phyloP scores from a whole-genome alignment of 495 filamentous ascomycete species.

The Aspergillus sparsus region DNA sequence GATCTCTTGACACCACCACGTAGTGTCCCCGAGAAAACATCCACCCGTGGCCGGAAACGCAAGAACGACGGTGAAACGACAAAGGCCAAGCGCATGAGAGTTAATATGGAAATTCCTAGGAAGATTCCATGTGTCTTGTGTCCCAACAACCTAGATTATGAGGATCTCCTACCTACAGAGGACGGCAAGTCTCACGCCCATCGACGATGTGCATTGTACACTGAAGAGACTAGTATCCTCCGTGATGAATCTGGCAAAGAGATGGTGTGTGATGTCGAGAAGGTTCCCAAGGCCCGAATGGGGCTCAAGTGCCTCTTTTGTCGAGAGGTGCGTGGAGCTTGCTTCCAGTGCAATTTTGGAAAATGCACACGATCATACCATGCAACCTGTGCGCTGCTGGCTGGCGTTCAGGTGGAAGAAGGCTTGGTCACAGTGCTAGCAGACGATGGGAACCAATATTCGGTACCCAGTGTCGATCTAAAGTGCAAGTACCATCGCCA shows the following conservation, averaged over 20 bases:
- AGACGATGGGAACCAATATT: constrained; percentile 89
- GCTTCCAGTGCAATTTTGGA: constrained; percentile 95
- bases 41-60: constrained; percentile 60
- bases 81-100: constrained; percentile 72
- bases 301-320: constrained; percentile 95
- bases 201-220: constrained; percentile 84
- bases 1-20: constrained; percentile 80
- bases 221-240: constrained; percentile 85
- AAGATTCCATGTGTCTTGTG: constrained; percentile 92
- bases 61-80: constrained; percentile 60
- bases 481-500: constrained; percentile 91
- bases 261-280: constrained; percentile 71
- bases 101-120: constrained; percentile 66
- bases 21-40: constrained; percentile 65
- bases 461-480: constrained; percentile 84
- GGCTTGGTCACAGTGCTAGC: constrained; percentile 82
- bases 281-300: constrained; percentile 81
- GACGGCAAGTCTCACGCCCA: constrained; percentile 81
- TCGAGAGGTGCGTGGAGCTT: constrained; percentile 87
- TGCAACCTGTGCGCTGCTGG: constrained; percentile 87
- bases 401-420: constrained; percentile 87
- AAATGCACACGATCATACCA: constrained; percentile 95
- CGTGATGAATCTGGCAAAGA: constrained; percentile 67
- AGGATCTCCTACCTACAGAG: constrained; percentile 83
- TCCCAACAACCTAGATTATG: constrained; percentile 85